phyloP scores from a whole-genome alignment of 441 rosid genomes.

The Francoa sonchifolia region DNA sequence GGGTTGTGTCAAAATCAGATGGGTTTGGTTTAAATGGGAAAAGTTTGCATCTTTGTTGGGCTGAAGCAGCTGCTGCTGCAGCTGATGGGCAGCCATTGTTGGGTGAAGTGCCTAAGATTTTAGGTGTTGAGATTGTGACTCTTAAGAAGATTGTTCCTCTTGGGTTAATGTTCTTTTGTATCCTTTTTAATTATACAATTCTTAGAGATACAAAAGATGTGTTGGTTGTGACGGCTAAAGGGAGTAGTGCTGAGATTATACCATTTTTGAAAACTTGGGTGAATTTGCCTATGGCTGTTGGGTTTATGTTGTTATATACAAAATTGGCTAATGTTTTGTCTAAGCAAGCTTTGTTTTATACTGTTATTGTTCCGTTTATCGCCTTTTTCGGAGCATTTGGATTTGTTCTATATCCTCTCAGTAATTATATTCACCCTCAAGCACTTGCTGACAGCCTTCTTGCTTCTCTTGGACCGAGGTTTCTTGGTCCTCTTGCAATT shows the following conservation, averaged over 20 bases:
- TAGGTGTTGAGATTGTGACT: constrained; percentile 64
- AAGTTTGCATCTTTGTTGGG: constrained; percentile 44
- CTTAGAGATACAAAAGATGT: constrained; percentile 94
- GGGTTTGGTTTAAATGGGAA: constrained; percentile 31
- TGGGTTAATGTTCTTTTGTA: constrained; percentile 95
- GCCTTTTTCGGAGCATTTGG: constrained; percentile 95
- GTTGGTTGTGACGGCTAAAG: constrained; percentile 85
- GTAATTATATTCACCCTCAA: constrained; percentile 64
- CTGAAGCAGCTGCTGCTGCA: constrained; percentile 73
- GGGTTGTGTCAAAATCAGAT: constrained; percentile 29
- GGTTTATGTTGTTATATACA: constrained; percentile 81
- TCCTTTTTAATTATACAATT: constrained; percentile 85
- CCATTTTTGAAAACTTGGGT: constrained; percentile 98
- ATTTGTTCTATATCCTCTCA: constrained; percentile 80
- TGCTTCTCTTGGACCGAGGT: constrained; percentile 68
- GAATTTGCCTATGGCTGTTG: constrained; percentile 94
- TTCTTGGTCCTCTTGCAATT: constrained; percentile 92
- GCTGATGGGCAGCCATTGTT: constrained; percentile 41
- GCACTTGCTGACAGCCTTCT: constrained; percentile 82
- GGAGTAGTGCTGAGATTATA: constrained; percentile 93
- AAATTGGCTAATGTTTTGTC: constrained; percentile 64
- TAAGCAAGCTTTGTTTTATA: constrained; percentile 73
- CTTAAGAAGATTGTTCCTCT: constrained; percentile 81
- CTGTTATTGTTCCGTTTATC: constrained; percentile 82
- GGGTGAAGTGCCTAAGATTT: constrained; percentile 38